Conservation (phyloP, 176 grass and related monocot genomes). For the Rhipidocladum racemiflorum region DNA sequence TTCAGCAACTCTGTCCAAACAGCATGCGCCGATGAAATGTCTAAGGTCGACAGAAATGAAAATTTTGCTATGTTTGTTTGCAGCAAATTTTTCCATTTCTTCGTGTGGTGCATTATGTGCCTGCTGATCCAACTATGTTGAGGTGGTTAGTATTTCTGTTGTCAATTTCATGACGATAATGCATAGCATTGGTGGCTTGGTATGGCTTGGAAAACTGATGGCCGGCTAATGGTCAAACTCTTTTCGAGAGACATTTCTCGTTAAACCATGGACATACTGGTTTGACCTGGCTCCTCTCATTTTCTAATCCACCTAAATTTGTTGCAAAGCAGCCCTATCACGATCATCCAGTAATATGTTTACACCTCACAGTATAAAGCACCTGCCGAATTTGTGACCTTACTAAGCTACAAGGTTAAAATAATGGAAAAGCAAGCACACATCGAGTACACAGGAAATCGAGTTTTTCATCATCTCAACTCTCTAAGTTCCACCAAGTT, state of each 20-base stretch:
- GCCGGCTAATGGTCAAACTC: background rate
- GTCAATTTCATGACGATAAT: background rate
- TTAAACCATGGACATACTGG: background rate
- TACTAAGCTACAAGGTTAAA: background rate
- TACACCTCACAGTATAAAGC: background rate
- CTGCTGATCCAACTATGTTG: background rate
- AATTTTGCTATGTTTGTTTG: background rate
- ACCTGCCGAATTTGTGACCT: background rate
- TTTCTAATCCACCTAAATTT: background rate
- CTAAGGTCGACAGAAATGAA: background rate
- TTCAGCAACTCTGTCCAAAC: background rate
- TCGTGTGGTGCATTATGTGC: background rate
- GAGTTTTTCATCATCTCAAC: background rate
- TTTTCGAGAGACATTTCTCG: background rate
- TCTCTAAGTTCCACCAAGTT: background rate
- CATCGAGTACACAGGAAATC: background rate
- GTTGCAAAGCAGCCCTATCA: background rate
- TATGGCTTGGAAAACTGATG: background rate
- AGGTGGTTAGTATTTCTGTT: background rate
- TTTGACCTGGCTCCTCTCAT: background rate
- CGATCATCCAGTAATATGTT: background rate
- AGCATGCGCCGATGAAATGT: background rate
- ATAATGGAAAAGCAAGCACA: background rate
- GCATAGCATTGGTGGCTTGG: background rate
- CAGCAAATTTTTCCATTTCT: background rate